Evolutionary conservation across 805 yeast genomes (phyloP).

Genomic region (Pichia heedii): DNA sequence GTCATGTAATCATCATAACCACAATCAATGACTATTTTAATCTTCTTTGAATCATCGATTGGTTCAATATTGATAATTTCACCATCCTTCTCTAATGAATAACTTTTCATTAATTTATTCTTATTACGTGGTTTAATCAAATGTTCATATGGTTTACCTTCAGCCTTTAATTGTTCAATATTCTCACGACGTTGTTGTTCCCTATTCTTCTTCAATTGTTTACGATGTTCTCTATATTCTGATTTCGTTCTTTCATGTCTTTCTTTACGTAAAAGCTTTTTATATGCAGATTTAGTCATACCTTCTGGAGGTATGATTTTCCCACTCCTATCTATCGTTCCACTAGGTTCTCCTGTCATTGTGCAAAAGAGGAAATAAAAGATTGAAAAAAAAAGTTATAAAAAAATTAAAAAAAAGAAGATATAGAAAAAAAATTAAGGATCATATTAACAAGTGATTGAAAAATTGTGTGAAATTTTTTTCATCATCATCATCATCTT

Average conservation of each 20-base stretch:
- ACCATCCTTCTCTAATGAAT: slow-evolving; percentile 26
- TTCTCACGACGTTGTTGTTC: slow-evolving; percentile 24
- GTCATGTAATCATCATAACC: slow-evolving; percentile 86
- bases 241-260: slow-evolving; percentile 59
- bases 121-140: slow-evolving; percentile 26
- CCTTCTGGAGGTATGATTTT: slow-evolving; percentile 57
- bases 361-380: too few relatives aligned
- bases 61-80: slow-evolving; percentile 37
- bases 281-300: slow-evolving; percentile 81
- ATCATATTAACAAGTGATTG: too few relatives aligned
- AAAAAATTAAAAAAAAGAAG: too few relatives aligned
- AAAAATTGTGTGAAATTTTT: too few relatives aligned
- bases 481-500: too few relatives aligned
- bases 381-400: too few relatives aligned
- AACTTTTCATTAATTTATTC: slow-evolving; percentile 16
- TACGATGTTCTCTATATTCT: slow-evolving; percentile 43
- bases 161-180: slow-evolving; percentile 28
- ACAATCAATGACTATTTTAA: slow-evolving; percentile 68
- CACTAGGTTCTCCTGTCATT: too few relatives aligned
- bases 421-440: too few relatives aligned
- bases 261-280: slow-evolving; percentile 46
- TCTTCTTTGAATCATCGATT: slow-evolving; percentile 3
- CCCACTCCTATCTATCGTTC: too few relatives aligned
- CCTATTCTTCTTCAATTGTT: slow-evolving; percentile 43
- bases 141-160: slow-evolving; percentile 29